A percentile compares a stretch with the other conserved stretches of the same genome.
phyloP scores from a whole-genome alignment of 768 basidiomycete species.

The Cubamyces lactineus region DNA sequence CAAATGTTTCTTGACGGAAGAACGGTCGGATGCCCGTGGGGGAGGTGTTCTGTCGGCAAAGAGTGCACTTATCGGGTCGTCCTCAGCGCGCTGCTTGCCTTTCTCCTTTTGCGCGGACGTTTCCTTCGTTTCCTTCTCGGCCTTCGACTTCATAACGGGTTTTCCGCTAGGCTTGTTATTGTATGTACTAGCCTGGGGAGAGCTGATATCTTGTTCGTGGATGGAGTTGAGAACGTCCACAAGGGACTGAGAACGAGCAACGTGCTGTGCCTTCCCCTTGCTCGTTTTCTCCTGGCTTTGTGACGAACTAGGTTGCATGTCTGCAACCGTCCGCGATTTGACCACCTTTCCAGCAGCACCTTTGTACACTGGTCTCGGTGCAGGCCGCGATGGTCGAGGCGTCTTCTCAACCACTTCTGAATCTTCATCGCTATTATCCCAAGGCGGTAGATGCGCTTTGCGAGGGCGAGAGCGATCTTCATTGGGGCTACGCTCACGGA shows the following conservation, averaged over 20 bases:
- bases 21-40: background rate
- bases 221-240: background rate
- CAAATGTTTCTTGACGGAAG: background rate
- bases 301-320: conserved; percentile 1
- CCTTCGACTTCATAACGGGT: background rate
- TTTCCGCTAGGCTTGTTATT: conserved; percentile 3
- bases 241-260: conserved; percentile 6
- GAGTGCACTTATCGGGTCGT: conserved; percentile 8
- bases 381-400: conserved; percentile 13
- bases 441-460: background rate
- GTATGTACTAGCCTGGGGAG: background rate
- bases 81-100: background rate
- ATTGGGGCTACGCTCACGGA: conserved; percentile 22
- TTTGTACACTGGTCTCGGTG: conserved; percentile 13
- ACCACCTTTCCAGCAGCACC: background rate
- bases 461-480: background rate
- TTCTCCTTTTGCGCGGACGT: background rate
- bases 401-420: conserved; percentile 15
- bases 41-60: conserved; percentile 12
- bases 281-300: background rate
- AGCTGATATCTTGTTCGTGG: background rate
- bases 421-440: conserved; percentile 8
- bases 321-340: conserved; percentile 16
- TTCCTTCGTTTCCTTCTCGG: background rate
- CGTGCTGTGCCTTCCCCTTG: background rate